Evolutionary conservation across 2,329 filamentous ascomycete genomes (phyloP).

Genomic region (Lachnellula subtilissima): DNA sequence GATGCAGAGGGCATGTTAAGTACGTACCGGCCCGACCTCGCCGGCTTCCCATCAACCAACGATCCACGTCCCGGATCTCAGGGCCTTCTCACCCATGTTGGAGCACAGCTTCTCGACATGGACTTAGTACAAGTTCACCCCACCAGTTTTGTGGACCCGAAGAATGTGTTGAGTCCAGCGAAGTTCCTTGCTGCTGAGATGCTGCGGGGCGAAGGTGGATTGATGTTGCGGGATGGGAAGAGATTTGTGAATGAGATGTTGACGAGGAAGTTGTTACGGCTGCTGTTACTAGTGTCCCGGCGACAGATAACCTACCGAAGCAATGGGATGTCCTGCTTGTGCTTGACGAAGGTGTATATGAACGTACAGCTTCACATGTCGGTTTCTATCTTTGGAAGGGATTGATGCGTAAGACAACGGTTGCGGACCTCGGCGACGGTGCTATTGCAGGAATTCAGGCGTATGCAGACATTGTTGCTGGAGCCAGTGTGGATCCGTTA

Average conservation of each 20-base stretch:
- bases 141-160: constrained; percentile 57
- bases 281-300: constrained; percentile 42
- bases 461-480: constrained; percentile 44
- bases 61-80: constrained; percentile 53
- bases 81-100: constrained; percentile 35
- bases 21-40: constrained; percentile 53
- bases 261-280: constrained; percentile 51
- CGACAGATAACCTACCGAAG: constrained; percentile 30
- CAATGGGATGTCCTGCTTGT: constrained; percentile 58
- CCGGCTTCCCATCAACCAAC: constrained; percentile 58
- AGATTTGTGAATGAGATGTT: constrained; percentile 60
- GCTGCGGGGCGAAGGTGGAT: constrained; percentile 57
- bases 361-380: constrained; percentile 49
- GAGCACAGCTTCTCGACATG: constrained; percentile 42
- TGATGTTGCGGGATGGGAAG: constrained; percentile 46
- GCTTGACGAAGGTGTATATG: constrained; percentile 53
- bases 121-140: constrained; percentile 58
- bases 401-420: constrained; percentile 50
- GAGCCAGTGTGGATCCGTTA: constrained; percentile 39
- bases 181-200: constrained; percentile 63
- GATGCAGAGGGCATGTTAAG: constrained; percentile 54
- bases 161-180: constrained; percentile 39
- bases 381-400: constrained; percentile 62
- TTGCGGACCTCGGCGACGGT: constrained; percentile 42
- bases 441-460: constrained; percentile 41